Evolutionary conservation across 257 asterid species (phyloP).

Genomic region (Lithospermum erythrorhizon): DNA sequence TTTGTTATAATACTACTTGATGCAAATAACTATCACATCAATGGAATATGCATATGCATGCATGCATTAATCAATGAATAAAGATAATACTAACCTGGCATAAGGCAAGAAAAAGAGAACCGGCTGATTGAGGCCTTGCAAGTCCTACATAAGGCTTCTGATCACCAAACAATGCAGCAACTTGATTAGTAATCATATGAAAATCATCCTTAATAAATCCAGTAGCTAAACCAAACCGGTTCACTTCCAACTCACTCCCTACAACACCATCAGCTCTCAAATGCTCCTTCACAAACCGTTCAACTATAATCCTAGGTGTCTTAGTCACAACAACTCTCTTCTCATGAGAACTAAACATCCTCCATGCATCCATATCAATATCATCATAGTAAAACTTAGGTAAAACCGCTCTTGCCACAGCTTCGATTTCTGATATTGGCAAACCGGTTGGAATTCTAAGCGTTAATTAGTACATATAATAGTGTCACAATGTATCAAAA

Average conservation of each 20-base stretch:
- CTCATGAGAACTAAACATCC: constrained; percentile 31
- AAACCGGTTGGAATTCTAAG: constrained; percentile 13
- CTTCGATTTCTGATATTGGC: constrained; percentile 43
- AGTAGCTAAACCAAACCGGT: constrained; percentile 48
- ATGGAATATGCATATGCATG: too few relatives aligned
- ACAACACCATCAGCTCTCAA: constrained; percentile 53
- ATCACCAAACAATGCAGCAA: constrained; percentile 28
- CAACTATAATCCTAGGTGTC: constrained; percentile 71
- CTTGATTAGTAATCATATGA: constrained; percentile 19
- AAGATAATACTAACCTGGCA: constrained; percentile 38
- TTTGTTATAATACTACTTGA: too few relatives aligned
- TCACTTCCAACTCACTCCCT: constrained; percentile 48
- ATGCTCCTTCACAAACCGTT: constrained; percentile 68
- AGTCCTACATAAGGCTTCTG: constrained; percentile 42
- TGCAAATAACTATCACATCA: too few relatives aligned
- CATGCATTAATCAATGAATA: too few relatives aligned
- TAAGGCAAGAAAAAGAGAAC: constrained; percentile 29
- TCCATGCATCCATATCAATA: constrained; percentile 52
- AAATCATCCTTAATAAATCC: constrained; percentile 40
- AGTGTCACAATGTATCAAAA: too few relatives aligned
- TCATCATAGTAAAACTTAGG: constrained; percentile 73
- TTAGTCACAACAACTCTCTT: constrained; percentile 57
- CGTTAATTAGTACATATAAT: too few relatives aligned
- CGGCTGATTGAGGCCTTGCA: constrained; percentile 25
- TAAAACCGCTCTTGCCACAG: constrained; percentile 66